Evolutionary conservation across 768 basidiomycete genomes (phyloP).

Genomic region (Panus rudis): DNA sequence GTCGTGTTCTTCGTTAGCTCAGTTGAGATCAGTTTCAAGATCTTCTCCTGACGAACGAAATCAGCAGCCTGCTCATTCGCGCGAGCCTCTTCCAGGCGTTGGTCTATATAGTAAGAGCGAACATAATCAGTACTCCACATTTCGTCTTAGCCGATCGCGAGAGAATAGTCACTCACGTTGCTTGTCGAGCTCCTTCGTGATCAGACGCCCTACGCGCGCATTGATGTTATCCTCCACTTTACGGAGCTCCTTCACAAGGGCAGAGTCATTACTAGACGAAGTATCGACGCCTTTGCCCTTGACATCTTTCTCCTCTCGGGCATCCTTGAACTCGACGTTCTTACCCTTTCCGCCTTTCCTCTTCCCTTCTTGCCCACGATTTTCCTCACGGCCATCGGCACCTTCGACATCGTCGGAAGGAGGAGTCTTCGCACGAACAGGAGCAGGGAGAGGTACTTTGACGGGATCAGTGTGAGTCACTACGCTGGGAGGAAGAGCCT

Average conservation of each 20-base stretch:
- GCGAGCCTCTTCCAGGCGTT: slow-evolving; percentile 78
- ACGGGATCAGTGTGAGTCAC: slow-evolving; percentile 6
- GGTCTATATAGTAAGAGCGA: slow-evolving; percentile 39
- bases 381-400: slow-evolving; percentile 56
- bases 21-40: slow-evolving; percentile 80
- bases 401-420: slow-evolving; percentile 70
- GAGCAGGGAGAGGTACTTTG: slow-evolving; percentile 19
- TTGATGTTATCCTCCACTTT: slow-evolving; percentile 79
- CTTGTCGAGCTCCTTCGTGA: slow-evolving; percentile 85
- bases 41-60: slow-evolving; percentile 81
- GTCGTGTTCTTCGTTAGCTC: slow-evolving; percentile 85
- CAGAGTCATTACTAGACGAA: slow-evolving; percentile 41
- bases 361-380: slow-evolving; percentile 41
- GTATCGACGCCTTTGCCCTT: slow-evolving; percentile 26
- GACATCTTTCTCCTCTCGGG: slow-evolving; percentile 37
- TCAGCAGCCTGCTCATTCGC: slow-evolving; percentile 73
- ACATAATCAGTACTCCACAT: too few species aligned
- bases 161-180: slow-evolving; percentile 52
- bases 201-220: slow-evolving; percentile 66
- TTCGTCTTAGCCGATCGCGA: too few species aligned
- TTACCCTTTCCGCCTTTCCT: slow-evolving; percentile 44
- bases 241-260: slow-evolving; percentile 69
- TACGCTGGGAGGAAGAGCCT: slow-evolving; percentile 11
- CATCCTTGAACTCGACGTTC: slow-evolving; percentile 58
- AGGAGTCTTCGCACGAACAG: slow-evolving; percentile 54